Evolutionary conservation across 768 basidiomycete genomes (phyloP), one percentile per base, ranked within the genome.

Genomic region (Mycena albidolilacea): DNA sequence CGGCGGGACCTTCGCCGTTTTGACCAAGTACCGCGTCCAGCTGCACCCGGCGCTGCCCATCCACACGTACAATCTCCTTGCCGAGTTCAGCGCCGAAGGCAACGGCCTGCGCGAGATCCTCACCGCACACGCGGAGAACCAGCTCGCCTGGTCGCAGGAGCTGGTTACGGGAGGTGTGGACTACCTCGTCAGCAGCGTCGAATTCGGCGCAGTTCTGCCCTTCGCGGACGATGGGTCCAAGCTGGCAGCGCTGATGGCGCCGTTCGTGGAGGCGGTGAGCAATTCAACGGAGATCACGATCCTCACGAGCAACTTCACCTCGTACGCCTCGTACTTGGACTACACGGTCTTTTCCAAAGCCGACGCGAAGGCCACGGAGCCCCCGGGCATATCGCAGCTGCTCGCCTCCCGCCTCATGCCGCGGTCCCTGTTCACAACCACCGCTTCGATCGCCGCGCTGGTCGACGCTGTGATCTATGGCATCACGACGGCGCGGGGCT

Each of bases 361-460:
- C 30, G 30, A 30, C 30, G 30, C 30, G 30, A 30, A 30, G 30
- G 30, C 65, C 65, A 67, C 65, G 55, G 65, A 67, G 65, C 65
- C 65, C 65, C 65, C n/a, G 43, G 65, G 65, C 65, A 67, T 67
- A 58, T 67, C 55, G 65, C 65, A 67, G 55, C 65, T 67, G 65
- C 65, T 67, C 65, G 65, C 65, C 65, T 67, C 65, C 55, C 65
- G 65, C 65, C 65, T 67, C 65, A 67, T 67, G 65, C 65, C 65
- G 30, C 30, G 30, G 30, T 30, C 30, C 30, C 30, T 30, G 30
- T 30, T 30, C 30, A 30, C 30, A 30, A 30, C 30, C 30, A 30
- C 30, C 30, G 30, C 30, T 30, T 30, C 30, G 30, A 30, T 30
- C 30, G 30, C 30, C 30, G 30, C 30, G 30, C 30, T 30, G 30